Evolutionary conservation across 192 early-diverging fungal species (phyloP).

Genomic region (Coemansia sp.): DNA sequence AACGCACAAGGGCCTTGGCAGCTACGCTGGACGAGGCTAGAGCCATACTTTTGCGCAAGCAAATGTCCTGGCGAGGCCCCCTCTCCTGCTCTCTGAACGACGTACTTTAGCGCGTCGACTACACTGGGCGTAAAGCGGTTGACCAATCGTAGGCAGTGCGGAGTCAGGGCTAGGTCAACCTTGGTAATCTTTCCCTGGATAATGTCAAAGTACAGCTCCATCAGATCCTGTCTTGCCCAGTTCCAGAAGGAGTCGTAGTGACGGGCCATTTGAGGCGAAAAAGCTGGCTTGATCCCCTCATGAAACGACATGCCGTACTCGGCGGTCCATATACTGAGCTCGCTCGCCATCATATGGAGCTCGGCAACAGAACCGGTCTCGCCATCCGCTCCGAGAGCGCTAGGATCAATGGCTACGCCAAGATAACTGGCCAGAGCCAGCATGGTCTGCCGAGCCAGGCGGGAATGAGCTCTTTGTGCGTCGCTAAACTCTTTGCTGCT

Average conservation of each 20-base stretch:
- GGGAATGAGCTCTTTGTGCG: conserved; percentile 70
- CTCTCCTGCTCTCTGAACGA: conserved; percentile 86
- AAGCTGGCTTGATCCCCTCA: conserved; percentile 80
- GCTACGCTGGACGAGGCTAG: conserved; percentile 58
- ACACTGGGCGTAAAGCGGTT: conserved; percentile 63
- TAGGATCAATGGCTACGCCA: conserved; percentile 70
- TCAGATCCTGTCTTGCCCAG: conserved; percentile 69
- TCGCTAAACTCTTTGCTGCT: conserved; percentile 86
- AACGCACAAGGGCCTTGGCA: conserved; percentile 9
- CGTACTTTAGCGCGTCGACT: conserved; percentile 56
- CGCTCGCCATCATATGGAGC: conserved; percentile 61
- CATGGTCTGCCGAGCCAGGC: conserved; percentile 70
- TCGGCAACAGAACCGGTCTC: conserved; percentile 69
- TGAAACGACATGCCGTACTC: conserved; percentile 93
- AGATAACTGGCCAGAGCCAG: conserved; percentile 81
- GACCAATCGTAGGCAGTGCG: conserved; percentile 84
- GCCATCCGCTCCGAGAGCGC: conserved; percentile 60
- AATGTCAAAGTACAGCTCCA: conserved; percentile 88
- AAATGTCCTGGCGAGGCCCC: conserved; percentile 69
- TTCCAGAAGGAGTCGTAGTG: conserved; percentile 97
- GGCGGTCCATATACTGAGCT: conserved; percentile 63
- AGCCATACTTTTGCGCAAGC: conserved; percentile 79
- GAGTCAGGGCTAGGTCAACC: conserved; percentile 71
- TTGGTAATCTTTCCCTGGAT: conserved; percentile 78
- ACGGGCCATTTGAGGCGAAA: conserved; percentile 81